These are phyloP conservation scores for Didymella sp. DNA, from an alignment of 2,329 filamentous ascomycete genomes.

Conservation along the genomic window DNA sequence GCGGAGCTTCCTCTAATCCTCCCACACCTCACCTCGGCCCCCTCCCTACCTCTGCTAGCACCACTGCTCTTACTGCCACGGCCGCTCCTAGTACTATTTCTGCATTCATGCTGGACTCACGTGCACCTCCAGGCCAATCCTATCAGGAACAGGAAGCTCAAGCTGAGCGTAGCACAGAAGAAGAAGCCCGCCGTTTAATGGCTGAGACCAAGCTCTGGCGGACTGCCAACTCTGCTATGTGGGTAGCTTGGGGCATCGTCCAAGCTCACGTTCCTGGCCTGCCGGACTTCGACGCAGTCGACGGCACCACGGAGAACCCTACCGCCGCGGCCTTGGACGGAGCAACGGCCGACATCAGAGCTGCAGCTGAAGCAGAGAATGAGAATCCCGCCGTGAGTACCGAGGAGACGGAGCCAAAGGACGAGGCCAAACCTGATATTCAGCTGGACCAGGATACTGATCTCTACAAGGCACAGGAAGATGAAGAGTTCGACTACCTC, in stretches of 20 bases:
- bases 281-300: conserved; percentile 55
- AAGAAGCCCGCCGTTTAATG: conserved; percentile 72
- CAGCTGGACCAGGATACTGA: conserved; percentile 36
- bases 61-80: conserved; percentile 43
- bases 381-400: conserved; percentile 30
- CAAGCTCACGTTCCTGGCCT: conserved; percentile 86
- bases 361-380: conserved; percentile 25
- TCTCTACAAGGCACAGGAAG: conserved; percentile 60
- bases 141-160: conserved; percentile 57
- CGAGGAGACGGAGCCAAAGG: conserved; percentile 32
- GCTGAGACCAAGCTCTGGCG: conserved; percentile 86
- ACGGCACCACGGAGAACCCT: conserved; percentile 21
- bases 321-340: conserved; percentile 37
- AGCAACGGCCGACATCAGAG: conserved; percentile 31
- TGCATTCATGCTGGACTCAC: conserved; percentile 78
- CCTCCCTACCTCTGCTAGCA: conserved; percentile 43
- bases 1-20: conserved; percentile 60
- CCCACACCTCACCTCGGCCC: conserved; percentile 41
- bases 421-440: conserved; percentile 30
- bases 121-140: conserved; percentile 46
- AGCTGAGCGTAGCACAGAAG: conserved; percentile 66
- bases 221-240: conserved; percentile 83
- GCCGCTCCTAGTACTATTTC: conserved; percentile 53
- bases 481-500: conserved; percentile 88
- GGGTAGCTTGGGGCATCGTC: conserved; percentile 96